Evolutionary conservation across 1,139 yeast species (phyloP).

Genomic region (Sporopachydermia cereana): DNA sequence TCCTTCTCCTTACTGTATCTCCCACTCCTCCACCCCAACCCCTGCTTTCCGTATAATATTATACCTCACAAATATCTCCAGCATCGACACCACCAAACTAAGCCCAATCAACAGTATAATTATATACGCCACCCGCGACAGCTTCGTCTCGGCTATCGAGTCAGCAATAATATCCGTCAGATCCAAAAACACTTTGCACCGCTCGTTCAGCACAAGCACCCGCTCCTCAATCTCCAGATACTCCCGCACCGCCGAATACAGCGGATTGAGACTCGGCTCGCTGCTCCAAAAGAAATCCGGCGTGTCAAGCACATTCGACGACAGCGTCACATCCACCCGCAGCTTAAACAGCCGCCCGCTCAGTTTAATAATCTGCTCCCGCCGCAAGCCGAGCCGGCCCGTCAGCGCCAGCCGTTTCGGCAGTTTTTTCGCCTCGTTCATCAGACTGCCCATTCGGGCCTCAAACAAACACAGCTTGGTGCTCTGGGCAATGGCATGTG

Average conservation of each 20-base stretch:
- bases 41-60: constrained; percentile 28
- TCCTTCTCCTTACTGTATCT: too few species aligned
- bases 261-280: constrained; percentile 90
- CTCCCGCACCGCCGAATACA: constrained; percentile 81
- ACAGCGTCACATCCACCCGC: constrained; percentile 84
- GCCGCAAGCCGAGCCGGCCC: constrained; percentile 68
- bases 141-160: constrained; percentile 84
- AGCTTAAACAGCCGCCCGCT: constrained; percentile 84
- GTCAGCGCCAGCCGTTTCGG: constrained; percentile 87
- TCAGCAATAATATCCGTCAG: constrained; percentile 89
- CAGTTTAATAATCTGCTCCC: constrained; percentile 72
- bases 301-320: constrained; percentile 84
- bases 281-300: constrained; percentile 96
- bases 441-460: constrained; percentile 74
- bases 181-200: constrained; percentile 89
- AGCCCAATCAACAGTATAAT: constrained; percentile 72
- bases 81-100: constrained; percentile 57
- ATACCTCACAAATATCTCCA: constrained; percentile 49
- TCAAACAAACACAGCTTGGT: constrained; percentile 87
- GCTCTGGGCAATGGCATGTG: constrained; percentile 95
- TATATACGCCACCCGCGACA: constrained; percentile 86
- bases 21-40: too few species aligned
- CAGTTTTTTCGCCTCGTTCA: constrained; percentile 74
- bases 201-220: constrained; percentile 82
- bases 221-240: constrained; percentile 91